Evolutionary conservation across 257 asterid species (phyloP), one percentile per base, ranked within the genome.

Genomic region (Solanum phureja): DNA sequence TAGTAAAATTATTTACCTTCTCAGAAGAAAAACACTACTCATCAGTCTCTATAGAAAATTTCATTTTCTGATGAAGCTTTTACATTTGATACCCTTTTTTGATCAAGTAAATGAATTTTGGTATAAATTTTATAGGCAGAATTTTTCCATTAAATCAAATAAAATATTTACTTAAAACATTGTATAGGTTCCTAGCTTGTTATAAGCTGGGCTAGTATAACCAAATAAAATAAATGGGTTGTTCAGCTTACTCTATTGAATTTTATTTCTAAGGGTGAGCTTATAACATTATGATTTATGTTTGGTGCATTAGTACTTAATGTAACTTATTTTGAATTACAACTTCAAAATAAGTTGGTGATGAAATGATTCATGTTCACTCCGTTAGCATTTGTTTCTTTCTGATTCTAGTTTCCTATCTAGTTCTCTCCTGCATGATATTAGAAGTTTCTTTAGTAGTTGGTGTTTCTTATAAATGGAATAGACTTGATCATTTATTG

Each of bases 401-500:
- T 79, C 85, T 79, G 66, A 79, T 79, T 79, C 85, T 44, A 42
- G 33, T 44, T 16, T 79, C 21, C 49, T 79, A 44, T 44, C 66
- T 79, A 79, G 64, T 46, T 79, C 85, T 42, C 85, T 79, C 85
- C 64, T 79, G 38, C 85, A 44, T 79, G 85, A 27, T 56, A 27
- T 44, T 79, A 79, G 60, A 77, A 79, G 66, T 79, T 79, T 79
- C 85, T 44, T 44, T 79, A 44, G 66, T 44, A 44, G 85, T 79
- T 79, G 84, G 38, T 24, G 58, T 64, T 69, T 58, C 35, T 56
- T 44, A 79, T 44, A 44, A 79, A 79, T 27, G 37, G 58, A 64
- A 85, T 73, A n/a, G 24, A 79, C 88, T 86, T 81, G 64, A 64
- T 68, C 83, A 81, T 89, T 24, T 79, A 44, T 79, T 79, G 85